These are phyloP conservation scores for Reticulascus tulasneorum DNA, from an alignment of 2,329 filamentous ascomycete species.

Conservation along the genomic window DNA sequence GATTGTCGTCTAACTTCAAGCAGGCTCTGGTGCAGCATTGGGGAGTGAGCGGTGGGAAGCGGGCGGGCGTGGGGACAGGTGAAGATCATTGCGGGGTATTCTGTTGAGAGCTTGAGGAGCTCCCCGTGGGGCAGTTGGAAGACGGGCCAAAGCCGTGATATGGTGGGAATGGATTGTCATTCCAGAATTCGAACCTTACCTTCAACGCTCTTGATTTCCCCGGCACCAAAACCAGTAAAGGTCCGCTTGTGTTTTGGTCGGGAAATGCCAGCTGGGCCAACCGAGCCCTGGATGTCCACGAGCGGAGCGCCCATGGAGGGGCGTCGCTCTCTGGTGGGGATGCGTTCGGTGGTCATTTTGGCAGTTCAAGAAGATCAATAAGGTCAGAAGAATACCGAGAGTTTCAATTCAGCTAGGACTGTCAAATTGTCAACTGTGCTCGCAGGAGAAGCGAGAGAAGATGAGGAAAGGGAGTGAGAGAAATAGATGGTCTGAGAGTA, in stretches of 20 bases:
- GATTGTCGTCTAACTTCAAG: constrained; percentile 1
- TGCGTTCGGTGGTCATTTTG: constrained; percentile 28
- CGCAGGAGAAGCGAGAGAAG: constrained; percentile 8
- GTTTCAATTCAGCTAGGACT: constrained; percentile 7
- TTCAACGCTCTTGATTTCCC: constrained; percentile 91
- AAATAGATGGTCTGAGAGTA: constrained; percentile 2
- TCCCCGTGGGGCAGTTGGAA: constrained; percentile 6
- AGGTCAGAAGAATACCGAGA: background rate
- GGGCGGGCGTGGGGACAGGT: constrained; percentile 17
- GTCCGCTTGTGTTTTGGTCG: constrained; percentile 96
- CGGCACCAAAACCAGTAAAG: constrained; percentile 86
- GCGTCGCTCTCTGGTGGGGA: constrained; percentile 67
- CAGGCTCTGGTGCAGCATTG: constrained; percentile 1
- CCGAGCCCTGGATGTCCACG: constrained; percentile 77
- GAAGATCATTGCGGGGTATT: constrained; percentile 19
- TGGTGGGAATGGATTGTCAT: background rate
- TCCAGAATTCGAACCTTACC: constrained; percentile 44
- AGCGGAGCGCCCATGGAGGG: constrained; percentile 81
- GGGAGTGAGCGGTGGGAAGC: background rate
- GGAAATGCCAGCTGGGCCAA: constrained; percentile 79
- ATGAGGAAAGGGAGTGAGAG: constrained; percentile 10
- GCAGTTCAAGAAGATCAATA: background rate
- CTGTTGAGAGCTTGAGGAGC: constrained; percentile 16
- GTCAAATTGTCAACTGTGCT: background rate
- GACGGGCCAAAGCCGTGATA: background rate